Conservation (phyloP, 2,329 filamentous ascomycete species). For the Colletotrichum sp. region DNA sequence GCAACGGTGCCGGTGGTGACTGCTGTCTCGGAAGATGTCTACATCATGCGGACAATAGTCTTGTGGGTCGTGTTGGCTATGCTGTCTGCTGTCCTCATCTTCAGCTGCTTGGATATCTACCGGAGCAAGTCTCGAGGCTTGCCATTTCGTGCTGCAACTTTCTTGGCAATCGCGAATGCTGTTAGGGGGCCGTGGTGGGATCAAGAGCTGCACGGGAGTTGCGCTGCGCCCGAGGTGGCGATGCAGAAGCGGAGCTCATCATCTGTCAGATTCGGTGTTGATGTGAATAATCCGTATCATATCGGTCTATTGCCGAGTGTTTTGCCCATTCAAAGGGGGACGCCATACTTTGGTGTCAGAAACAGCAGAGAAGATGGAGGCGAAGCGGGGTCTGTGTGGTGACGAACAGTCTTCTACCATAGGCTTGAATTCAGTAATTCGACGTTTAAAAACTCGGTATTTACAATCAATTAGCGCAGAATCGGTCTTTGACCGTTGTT, state of each 20-base stretch:
- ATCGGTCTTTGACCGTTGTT: neutral
- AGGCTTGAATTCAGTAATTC: neutral
- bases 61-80: neutral
- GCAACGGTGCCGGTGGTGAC: neutral
- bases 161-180: conserved; percentile 1
- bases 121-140: conserved; percentile 2
- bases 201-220: neutral
- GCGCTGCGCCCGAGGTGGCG: neutral
- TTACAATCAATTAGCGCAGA: neutral
- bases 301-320: neutral
- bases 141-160: neutral
- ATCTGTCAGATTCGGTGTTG: neutral
- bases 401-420: neutral
- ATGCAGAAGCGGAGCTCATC: neutral
- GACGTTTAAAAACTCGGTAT: neutral
- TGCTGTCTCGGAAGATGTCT: neutral
- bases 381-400: neutral
- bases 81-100: neutral
- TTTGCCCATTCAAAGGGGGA: neutral
- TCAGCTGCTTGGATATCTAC: conserved; percentile 2
- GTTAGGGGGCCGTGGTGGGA: conserved; percentile 8
- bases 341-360: neutral
- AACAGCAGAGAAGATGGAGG: neutral
- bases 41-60: neutral
- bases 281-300: neutral